phyloP scores from a whole-genome alignment of 805 yeast species.

The Yamadazyma ubonensis region DNA sequence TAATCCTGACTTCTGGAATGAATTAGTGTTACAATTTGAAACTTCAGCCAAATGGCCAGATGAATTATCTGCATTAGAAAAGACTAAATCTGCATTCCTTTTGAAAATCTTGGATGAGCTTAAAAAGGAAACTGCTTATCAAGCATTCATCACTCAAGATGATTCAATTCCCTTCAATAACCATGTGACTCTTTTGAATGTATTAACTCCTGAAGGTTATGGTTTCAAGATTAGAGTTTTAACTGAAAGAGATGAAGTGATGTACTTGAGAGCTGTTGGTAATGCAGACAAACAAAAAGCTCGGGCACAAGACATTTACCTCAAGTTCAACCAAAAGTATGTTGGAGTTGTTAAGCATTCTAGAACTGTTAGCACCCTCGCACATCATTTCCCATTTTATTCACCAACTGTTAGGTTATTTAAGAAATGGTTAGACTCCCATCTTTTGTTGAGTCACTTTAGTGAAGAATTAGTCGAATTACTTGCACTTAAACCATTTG shows the following conservation, averaged over 20 bases:
- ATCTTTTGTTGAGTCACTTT: slow-evolving; percentile 67
- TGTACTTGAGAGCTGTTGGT: slow-evolving; percentile 70
- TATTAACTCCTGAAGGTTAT: slow-evolving; percentile 85
- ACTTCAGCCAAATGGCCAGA: slow-evolving; percentile 94
- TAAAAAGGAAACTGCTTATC: slow-evolving; percentile 54
- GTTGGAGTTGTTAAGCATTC: slow-evolving; percentile 75
- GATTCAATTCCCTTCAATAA: slow-evolving; percentile 60
- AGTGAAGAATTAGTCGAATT: slow-evolving; percentile 80
- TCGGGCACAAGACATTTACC: slow-evolving; percentile 57
- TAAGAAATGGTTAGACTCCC: slow-evolving; percentile 88
- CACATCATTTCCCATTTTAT: slow-evolving; percentile 68
- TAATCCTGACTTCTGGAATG: slow-evolving; percentile 77
- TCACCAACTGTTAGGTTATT: slow-evolving; percentile 81
- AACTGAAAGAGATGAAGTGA: slow-evolving; percentile 79
- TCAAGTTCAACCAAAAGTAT: slow-evolving; percentile 65
- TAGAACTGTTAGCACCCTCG: slow-evolving; percentile 67
- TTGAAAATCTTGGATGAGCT: slow-evolving; percentile 55
- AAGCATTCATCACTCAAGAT: slow-evolving; percentile 64
- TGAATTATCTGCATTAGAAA: slow-evolving; percentile 79
- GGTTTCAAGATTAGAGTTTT: slow-evolving; percentile 77
- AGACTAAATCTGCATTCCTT: slow-evolving; percentile 86
- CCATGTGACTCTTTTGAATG: slow-evolving; percentile 55
- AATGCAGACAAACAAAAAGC: slow-evolving; percentile 63
- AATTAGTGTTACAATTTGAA: slow-evolving; percentile 83
- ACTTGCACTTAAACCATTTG: slow-evolving; percentile 77